Conservation (phyloP, 73 alveolate species). For the Paramecium tetraurelia region DNA sequence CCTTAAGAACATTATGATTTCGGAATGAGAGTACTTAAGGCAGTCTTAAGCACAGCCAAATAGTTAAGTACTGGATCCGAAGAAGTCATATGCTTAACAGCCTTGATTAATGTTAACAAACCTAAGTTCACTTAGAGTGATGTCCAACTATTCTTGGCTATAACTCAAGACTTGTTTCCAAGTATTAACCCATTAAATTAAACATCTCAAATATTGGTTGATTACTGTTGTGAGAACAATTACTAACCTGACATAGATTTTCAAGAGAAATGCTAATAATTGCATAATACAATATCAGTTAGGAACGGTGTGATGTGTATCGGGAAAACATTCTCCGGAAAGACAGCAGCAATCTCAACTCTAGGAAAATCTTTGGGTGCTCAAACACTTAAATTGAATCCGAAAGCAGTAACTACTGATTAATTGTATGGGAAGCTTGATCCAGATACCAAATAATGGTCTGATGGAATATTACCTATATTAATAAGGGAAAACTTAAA, state of each 20-base stretch:
- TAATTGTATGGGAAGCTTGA: constrained; percentile 82
- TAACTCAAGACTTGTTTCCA: constrained; percentile 99
- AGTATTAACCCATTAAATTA: constrained; percentile 73
- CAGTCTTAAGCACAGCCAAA: constrained; percentile 98
- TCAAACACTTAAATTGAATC: constrained; percentile 65
- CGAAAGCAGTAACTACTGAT: constrained; percentile 75
- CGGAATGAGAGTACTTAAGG: constrained; percentile 99
- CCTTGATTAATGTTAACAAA: constrained; percentile 95
- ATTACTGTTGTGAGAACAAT: neutral
- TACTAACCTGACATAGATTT: constrained; percentile 91
- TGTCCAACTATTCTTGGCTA: constrained; percentile 96
- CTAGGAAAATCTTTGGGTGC: constrained; percentile 64
- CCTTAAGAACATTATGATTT: constrained; percentile 98
- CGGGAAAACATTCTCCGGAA: constrained; percentile 78
- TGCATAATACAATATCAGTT: constrained; percentile 96
- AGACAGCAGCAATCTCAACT: constrained; percentile 44
- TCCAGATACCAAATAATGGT: constrained; percentile 86
- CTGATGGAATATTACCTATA: constrained; percentile 78
- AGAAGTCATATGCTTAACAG: constrained; percentile 91
- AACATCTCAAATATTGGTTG: constrained; percentile 3
- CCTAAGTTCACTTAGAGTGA: constrained; percentile 98
- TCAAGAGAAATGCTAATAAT: constrained; percentile 94
- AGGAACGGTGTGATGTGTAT: constrained; percentile 99
- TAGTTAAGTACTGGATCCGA: constrained; percentile 87
- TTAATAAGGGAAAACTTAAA: constrained; percentile 67